Percentiles rank a stretch among this genome's conserved stretches.
phyloP scores from a whole-genome alignment of 1,284 basidiomycete genomes.

The Malassezia brasiliensis region DNA sequence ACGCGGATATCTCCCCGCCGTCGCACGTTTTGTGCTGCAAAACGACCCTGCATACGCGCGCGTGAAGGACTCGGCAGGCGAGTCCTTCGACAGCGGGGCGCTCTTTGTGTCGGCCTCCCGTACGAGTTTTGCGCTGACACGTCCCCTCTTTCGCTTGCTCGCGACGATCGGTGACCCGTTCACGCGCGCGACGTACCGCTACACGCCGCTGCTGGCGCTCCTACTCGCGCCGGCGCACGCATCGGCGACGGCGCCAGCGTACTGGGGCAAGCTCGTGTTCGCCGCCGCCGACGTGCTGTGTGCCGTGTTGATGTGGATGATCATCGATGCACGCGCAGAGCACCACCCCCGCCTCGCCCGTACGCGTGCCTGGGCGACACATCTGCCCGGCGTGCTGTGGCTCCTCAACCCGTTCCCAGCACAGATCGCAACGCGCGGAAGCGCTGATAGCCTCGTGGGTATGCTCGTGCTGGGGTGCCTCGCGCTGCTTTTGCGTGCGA shows the following conservation, averaged over 20 bases:
- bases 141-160: conserved; percentile 26
- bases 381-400: conserved; percentile 56
- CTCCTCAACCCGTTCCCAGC: conserved; percentile 88
- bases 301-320: conserved; percentile 64
- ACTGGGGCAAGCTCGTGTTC: conserved; percentile 81
- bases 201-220: conserved; percentile 82
- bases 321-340: conserved; percentile 51
- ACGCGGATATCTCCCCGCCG: conserved; percentile 27
- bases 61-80: neutral
- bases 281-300: conserved; percentile 73
- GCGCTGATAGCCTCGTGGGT: conserved; percentile 78
- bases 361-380: conserved; percentile 11
- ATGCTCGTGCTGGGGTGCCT: conserved; percentile 68
- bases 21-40: conserved; percentile 54
- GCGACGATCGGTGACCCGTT: conserved; percentile 63
- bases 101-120: neutral
- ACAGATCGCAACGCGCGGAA: conserved; percentile 90
- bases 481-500: conserved; percentile 30
- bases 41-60: conserved; percentile 22
- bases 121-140: conserved; percentile 20
- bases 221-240: conserved; percentile 69
- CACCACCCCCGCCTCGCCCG: neutral
- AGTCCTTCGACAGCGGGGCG: neutral
- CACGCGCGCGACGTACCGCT: conserved; percentile 83
- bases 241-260: conserved; percentile 13